These are phyloP conservation scores for Diversispora epigaea DNA, from an alignment of 192 early-diverging fungal species.

Conservation along the genomic window DNA sequence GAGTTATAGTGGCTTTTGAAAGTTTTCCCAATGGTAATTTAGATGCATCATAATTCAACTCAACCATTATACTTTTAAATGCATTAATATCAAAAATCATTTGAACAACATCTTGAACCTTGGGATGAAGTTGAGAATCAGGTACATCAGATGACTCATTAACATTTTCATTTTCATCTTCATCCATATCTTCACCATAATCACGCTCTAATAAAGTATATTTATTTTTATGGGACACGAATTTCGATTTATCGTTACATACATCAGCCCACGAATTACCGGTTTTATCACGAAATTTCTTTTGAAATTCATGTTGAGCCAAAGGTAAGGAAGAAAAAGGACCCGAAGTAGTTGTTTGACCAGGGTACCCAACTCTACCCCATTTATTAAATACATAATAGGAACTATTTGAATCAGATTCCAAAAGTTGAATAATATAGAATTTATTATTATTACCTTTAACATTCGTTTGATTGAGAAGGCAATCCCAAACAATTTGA, in stretches of 20 bases:
- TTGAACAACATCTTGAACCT: constrained; percentile 60
- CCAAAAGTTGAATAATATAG: constrained; percentile 64
- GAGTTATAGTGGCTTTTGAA: constrained; percentile 58
- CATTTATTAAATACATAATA: constrained; percentile 66
- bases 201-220: constrained; percentile 70
- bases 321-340: constrained; percentile 31
- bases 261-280: constrained; percentile 61
- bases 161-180: constrained; percentile 23
- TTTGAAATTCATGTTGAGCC: constrained; percentile 55
- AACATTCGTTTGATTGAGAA: constrained; percentile 73
- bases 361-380: constrained; percentile 69
- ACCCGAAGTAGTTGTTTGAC: constrained; percentile 45
- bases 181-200: constrained; percentile 55
- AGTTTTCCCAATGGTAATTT: constrained; percentile 80
- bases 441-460: constrained; percentile 73
- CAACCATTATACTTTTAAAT: constrained; percentile 54
- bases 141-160: constrained; percentile 36
- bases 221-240: constrained; percentile 33
- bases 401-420: constrained; percentile 20
- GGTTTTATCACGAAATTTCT: constrained; percentile 69
- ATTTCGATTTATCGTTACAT: constrained; percentile 1
- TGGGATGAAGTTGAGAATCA: constrained; percentile 46
- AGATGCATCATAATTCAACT: constrained; percentile 71
- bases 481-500: constrained; percentile 51
- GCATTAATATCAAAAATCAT: constrained; percentile 71